A percentile compares a stretch with the other conserved stretches of the same genome.
Conservation (phyloP, 2,329 filamentous ascomycete species). For the Xylariales sp. region DNA sequence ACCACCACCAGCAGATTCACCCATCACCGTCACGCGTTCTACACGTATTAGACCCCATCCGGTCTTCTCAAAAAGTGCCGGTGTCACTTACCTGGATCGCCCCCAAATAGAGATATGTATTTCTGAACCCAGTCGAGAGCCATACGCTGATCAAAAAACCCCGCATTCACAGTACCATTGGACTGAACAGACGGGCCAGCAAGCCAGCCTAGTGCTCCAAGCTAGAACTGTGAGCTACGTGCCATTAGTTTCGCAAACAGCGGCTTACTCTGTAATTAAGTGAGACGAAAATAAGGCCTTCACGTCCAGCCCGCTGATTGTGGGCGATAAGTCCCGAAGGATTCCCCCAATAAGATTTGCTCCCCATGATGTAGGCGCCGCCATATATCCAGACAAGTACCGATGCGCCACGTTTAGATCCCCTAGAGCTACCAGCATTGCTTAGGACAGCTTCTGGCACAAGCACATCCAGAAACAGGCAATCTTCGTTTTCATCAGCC, state of each 20-base stretch:
- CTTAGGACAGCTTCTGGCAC: not conserved
- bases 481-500: constrained; percentile 10
- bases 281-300: not conserved
- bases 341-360: not conserved
- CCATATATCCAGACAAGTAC: constrained; percentile 7
- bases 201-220: constrained; percentile 6
- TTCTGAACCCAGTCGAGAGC: constrained; percentile 40
- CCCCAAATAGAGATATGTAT: constrained; percentile 31
- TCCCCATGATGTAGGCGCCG: not conserved
- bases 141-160: constrained; percentile 40
- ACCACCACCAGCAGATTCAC: constrained; percentile 34
- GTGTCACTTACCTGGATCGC: no score
- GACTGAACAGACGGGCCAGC: not conserved
- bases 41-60: no score
- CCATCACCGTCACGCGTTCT: constrained; percentile 33
- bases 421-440: no score
- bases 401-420: no score
- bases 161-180: constrained; percentile 18
- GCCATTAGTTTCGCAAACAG: not conserved
- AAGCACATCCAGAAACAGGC: constrained; percentile 10
- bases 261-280: not conserved
- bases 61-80: no score
- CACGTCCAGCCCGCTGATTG: not conserved
- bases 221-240: not conserved
- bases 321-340: not conserved